These are phyloP conservation scores for Epichloe scottii DNA, from an alignment of 2,329 filamentous ascomycete species.

Conservation along the genomic window DNA sequence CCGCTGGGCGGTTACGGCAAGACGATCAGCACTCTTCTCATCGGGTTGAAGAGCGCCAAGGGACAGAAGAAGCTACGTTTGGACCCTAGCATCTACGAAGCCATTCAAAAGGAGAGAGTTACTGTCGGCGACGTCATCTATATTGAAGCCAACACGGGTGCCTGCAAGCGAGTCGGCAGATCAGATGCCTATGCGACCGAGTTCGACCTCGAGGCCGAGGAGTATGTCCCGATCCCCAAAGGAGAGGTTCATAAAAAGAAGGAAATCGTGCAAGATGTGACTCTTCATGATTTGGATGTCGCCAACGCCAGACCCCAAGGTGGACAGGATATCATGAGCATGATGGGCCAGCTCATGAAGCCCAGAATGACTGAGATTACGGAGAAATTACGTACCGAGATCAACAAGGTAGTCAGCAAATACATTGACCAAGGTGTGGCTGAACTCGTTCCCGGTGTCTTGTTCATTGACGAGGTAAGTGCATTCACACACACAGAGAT, in stretches of 20 bases:
- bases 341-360: constrained; percentile 99
- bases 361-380: constrained; percentile 99
- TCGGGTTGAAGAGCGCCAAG: constrained; percentile 88
- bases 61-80: constrained; percentile 96
- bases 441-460: constrained; percentile 91
- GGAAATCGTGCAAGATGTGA: constrained; percentile 98
- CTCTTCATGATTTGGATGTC: constrained; percentile 89
- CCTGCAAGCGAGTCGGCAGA: constrained; percentile 90
- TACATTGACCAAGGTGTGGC: constrained; percentile 98
- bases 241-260: constrained; percentile 99
- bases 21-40: constrained; percentile 90
- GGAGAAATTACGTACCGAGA: constrained; percentile 87
- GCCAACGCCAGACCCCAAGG: constrained; percentile 92
- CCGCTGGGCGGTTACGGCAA: constrained; percentile 92
- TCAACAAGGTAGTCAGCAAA: constrained; percentile 98
- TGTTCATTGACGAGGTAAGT: constrained; percentile 93
- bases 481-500: neutral
- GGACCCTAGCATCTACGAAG: constrained; percentile 97
- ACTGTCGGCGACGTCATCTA: constrained; percentile 96
- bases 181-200: constrained; percentile 97
- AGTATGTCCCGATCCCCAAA: constrained; percentile 97
- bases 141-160: constrained; percentile 97
- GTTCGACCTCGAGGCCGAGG: constrained; percentile 96
- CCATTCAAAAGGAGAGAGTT: constrained; percentile 95
- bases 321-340: constrained; percentile 98